phyloP scores from a whole-genome alignment of 1,139 yeast species.

The Pichia norvegensis region DNA sequence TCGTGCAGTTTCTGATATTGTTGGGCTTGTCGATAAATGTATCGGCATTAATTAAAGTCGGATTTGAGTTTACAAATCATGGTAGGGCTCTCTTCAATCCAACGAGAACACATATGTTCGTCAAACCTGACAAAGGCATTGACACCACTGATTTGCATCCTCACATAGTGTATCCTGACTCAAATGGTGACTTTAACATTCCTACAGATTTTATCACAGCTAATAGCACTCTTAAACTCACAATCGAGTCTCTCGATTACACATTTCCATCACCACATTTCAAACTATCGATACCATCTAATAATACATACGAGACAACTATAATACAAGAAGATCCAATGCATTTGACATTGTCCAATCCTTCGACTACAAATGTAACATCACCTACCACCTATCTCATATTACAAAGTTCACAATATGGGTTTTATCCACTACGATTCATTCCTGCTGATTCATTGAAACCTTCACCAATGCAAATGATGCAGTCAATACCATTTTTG shows the following conservation, averaged over 20 bases:
- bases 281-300: background rate
- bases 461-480: background rate
- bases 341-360: background rate
- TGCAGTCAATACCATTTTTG: constrained; percentile 3
- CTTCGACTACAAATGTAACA: background rate
- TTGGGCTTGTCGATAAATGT: background rate
- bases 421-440: background rate
- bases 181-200: background rate
- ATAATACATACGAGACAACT: background rate
- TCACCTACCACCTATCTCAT: background rate
- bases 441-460: background rate
- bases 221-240: background rate
- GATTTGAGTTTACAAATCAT: background rate
- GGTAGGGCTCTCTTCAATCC: background rate
- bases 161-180: background rate
- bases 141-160: background rate
- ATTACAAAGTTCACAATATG: background rate
- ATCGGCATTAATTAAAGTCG: background rate
- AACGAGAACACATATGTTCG: background rate
- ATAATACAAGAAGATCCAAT: background rate
- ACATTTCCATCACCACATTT: background rate
- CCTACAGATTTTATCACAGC: background rate
- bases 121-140: background rate
- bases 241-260: background rate
- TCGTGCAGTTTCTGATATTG: background rate